phyloP scores from a whole-genome alignment of 2,329 filamentous ascomycete genomes.

The Colletotrichum navitas region DNA sequence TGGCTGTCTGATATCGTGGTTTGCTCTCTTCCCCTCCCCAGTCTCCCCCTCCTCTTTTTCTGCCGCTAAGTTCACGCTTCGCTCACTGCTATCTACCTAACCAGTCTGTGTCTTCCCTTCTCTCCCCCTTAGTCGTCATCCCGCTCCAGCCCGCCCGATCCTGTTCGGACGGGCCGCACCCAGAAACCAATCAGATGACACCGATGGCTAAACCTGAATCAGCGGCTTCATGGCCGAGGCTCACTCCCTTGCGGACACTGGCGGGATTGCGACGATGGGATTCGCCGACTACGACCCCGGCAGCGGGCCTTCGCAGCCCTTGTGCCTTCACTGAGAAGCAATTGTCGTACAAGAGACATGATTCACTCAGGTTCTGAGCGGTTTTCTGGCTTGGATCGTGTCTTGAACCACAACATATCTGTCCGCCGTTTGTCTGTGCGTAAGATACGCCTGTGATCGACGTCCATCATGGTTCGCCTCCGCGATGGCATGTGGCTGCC shows the following conservation, averaged over 20 bases:
- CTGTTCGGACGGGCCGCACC: slow-evolving; percentile 26
- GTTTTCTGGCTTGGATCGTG: slow-evolving; percentile 18
- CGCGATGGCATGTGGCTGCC: slow-evolving; percentile 71
- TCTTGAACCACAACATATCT: slow-evolving; percentile 18
- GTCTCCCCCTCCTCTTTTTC: not conserved
- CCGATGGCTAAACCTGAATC: slow-evolving; percentile 38
- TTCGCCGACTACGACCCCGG: slow-evolving; percentile 28
- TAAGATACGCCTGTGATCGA: slow-evolving; percentile 21
- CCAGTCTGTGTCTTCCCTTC: not conserved
- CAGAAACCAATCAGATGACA: slow-evolving; percentile 31
- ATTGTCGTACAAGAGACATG: slow-evolving; percentile 40
- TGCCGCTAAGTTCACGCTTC: slow-evolving; percentile 7
- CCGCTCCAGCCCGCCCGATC: slow-evolving; percentile 23
- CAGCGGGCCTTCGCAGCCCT: slow-evolving; percentile 31
- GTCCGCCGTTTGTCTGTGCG: not conserved
- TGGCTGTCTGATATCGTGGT: slow-evolving; percentile 11
- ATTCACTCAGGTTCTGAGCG: slow-evolving; percentile 27
- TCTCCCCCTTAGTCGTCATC: slow-evolving; percentile 1
- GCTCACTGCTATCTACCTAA: not conserved
- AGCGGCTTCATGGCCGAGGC: slow-evolving; percentile 36
- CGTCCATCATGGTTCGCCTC: slow-evolving; percentile 49
- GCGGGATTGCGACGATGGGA: slow-evolving; percentile 36
- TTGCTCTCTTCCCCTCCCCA: slow-evolving; percentile 13
- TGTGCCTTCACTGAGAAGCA: not conserved
- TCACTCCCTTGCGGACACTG: slow-evolving; percentile 33